Evolutionary conservation across 2,329 filamentous ascomycete genomes (phyloP).

Genomic region (Claviceps sp.): DNA sequence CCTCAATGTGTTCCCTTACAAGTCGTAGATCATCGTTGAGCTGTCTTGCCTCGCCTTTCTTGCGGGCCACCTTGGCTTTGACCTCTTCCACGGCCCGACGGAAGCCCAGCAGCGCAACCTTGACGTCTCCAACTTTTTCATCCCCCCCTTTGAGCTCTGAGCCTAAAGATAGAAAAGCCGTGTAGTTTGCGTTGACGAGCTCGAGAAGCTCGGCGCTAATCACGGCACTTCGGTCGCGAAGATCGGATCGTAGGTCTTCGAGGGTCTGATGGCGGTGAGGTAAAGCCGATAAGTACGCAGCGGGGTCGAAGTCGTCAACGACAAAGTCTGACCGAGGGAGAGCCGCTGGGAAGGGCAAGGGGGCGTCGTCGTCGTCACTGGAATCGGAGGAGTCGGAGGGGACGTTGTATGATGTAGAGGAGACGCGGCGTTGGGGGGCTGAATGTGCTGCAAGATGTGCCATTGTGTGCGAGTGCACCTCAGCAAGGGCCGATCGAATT

Average conservation of each 20-base stretch:
- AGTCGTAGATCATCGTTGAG: slow-evolving; percentile 53
- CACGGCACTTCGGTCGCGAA: slow-evolving; percentile 65
- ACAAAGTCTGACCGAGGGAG: slow-evolving; percentile 77
- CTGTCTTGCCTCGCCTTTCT: slow-evolving; percentile 47
- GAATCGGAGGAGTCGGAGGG: slow-evolving; percentile 12
- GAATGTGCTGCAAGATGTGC: not conserved
- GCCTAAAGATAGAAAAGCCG: slow-evolving; percentile 76
- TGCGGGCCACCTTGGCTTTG: slow-evolving; percentile 47
- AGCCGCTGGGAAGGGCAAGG: slow-evolving; percentile 77
- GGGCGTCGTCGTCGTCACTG: slow-evolving; percentile 37
- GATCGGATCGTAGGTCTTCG: slow-evolving; percentile 77
- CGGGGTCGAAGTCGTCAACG: slow-evolving; percentile 60
- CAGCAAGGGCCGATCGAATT: not conserved
- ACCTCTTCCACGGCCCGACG: slow-evolving; percentile 68
- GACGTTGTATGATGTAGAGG: slow-evolving; percentile 6
- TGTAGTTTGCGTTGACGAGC: slow-evolving; percentile 90
- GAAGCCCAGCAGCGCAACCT: slow-evolving; percentile 78
- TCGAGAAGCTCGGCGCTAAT: slow-evolving; percentile 82
- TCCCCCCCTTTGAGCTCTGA: slow-evolving; percentile 74
- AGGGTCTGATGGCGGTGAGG: slow-evolving; percentile 88
- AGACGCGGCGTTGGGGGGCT: slow-evolving; percentile 7
- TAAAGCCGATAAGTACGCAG: slow-evolving; percentile 66
- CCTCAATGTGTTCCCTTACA: slow-evolving; percentile 50
- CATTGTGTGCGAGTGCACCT: not conserved
- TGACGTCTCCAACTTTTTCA: slow-evolving; percentile 79